These are phyloP conservation scores for Phytophthora sp. DNA, from an alignment of 352 stramenopile genomes.

Conservation along the genomic window DNA sequence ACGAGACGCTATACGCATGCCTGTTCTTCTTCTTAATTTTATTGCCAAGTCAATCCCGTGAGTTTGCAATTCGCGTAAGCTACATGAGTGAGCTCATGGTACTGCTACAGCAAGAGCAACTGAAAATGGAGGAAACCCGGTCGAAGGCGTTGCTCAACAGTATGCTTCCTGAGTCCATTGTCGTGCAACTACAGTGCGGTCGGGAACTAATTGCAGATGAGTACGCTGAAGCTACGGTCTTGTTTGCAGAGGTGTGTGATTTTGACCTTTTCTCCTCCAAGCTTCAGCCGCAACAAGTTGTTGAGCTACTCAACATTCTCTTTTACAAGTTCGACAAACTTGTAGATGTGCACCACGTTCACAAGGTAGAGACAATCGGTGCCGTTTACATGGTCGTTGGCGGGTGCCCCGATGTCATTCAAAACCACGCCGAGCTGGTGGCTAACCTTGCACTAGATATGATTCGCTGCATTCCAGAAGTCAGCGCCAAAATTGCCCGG, in stretches of 20 bases:
- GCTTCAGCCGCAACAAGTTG: conserved; percentile 82
- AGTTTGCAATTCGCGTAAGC: conserved; percentile 82
- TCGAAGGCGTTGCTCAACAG: conserved; percentile 83
- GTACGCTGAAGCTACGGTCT: conserved; percentile 73
- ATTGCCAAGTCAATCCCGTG: conserved; percentile 73
- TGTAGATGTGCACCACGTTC: conserved; percentile 85
- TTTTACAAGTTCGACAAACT: conserved; percentile 92
- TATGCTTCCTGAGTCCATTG: conserved; percentile 84
- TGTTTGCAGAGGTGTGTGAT: conserved; percentile 85
- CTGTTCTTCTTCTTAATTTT: conserved; percentile 86
- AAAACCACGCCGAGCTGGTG: conserved; percentile 80
- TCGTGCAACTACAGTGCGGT: conserved; percentile 76
- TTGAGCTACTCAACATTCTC: conserved; percentile 89
- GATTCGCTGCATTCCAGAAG: conserved; percentile 80
- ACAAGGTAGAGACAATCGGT: conserved; percentile 93
- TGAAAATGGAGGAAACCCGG: conserved; percentile 81
- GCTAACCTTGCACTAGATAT: conserved; percentile 85
- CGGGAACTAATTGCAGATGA: conserved; percentile 86
- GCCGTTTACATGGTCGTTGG: conserved; percentile 91
- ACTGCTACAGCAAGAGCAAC: conserved; percentile 77
- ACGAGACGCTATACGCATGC: conserved; percentile 81
- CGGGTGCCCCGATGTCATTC: conserved; percentile 72
- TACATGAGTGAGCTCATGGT: conserved; percentile 90
- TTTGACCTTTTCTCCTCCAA: conserved; percentile 87
- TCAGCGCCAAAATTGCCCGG: conserved; percentile 72